phyloP scores from a whole-genome alignment of 1,139 yeast species.

The Geotrichum phurueaensis region DNA sequence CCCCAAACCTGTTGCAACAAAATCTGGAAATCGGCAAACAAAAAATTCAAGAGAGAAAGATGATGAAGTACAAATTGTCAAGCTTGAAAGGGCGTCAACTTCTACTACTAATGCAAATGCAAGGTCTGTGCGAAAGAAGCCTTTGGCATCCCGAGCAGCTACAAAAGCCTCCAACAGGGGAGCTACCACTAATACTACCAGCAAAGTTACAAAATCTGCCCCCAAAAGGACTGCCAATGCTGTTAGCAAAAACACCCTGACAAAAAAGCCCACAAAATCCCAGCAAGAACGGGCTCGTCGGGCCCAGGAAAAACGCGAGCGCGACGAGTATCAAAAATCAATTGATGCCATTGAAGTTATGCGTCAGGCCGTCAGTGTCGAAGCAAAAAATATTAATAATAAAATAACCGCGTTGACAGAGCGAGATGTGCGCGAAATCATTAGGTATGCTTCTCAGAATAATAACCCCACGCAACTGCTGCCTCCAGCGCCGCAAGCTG shows the following conservation, averaged over 20 bases:
- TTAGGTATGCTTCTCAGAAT: not conserved
- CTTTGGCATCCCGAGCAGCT: not conserved
- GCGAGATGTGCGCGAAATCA: not conserved
- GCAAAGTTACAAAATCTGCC: not conserved
- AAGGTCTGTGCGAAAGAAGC: not conserved
- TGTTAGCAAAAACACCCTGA: not conserved
- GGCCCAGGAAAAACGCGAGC: not conserved
- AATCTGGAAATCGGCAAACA: not conserved
- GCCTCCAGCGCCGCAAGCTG: not conserved
- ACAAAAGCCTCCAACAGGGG: not conserved
- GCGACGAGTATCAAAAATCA: not conserved
- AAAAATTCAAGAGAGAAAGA: not conserved
- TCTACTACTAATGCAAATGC: not conserved
- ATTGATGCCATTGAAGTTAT: not conserved
- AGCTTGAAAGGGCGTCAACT: not conserved
- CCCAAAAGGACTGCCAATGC: not conserved
- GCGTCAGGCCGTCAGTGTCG: not conserved
- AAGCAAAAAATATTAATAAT: not conserved
- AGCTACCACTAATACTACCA: not conserved
- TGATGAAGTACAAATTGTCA: not conserved
- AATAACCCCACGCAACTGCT: not conserved
- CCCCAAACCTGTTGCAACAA: not conserved
- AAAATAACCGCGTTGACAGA: not conserved
- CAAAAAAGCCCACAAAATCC: not conserved
- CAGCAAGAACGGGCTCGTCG: not conserved